Evolutionary conservation across 2,329 filamentous ascomycete genomes (phyloP).

Genomic region (Fusarium oxysporum): DNA sequence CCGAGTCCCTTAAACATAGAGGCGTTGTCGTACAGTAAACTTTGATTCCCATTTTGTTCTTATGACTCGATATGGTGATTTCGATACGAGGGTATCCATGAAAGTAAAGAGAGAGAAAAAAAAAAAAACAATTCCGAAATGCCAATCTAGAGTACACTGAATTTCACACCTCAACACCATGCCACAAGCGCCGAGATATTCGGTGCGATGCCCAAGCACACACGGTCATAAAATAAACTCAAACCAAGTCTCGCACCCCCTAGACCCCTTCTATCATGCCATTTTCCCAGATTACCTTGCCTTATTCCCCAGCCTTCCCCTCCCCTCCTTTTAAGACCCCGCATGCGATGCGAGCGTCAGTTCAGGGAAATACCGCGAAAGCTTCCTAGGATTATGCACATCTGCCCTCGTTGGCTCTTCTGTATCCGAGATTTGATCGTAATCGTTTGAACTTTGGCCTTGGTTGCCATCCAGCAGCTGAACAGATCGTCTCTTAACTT

Average conservation of each 20-base stretch:
- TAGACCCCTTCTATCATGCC: not conserved
- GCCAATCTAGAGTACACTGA: constrained; percentile 37
- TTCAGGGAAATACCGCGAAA: constrained; percentile 48
- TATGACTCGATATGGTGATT: constrained; percentile 1
- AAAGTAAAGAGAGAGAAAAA: not conserved
- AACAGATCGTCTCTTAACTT: constrained; percentile 45
- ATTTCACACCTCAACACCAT: constrained; percentile 41
- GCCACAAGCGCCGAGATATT: constrained; percentile 25
- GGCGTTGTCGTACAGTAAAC: constrained; percentile 12
- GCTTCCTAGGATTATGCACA: constrained; percentile 45
- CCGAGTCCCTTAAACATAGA: not conserved
- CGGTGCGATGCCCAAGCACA: constrained; percentile 2
- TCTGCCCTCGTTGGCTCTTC: constrained; percentile 44
- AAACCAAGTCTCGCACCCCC: not conserved
- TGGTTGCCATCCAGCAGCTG: constrained; percentile 35
- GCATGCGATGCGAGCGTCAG: constrained; percentile 36
- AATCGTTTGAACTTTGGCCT: constrained; percentile 17
- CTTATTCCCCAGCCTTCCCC: not conserved
- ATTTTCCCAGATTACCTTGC: not conserved
- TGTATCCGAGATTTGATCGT: constrained; percentile 43
- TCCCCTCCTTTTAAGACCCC: constrained; percentile 5
- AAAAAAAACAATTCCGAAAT: constrained; percentile 5
- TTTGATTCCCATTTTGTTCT: constrained; percentile 22
- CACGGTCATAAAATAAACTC: constrained; percentile 7
- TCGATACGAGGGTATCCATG: constrained; percentile 36